These are phyloP conservation scores for Pulveroboletus sp. DNA, from an alignment of 768 basidiomycete genomes.

Conservation along the genomic window DNA sequence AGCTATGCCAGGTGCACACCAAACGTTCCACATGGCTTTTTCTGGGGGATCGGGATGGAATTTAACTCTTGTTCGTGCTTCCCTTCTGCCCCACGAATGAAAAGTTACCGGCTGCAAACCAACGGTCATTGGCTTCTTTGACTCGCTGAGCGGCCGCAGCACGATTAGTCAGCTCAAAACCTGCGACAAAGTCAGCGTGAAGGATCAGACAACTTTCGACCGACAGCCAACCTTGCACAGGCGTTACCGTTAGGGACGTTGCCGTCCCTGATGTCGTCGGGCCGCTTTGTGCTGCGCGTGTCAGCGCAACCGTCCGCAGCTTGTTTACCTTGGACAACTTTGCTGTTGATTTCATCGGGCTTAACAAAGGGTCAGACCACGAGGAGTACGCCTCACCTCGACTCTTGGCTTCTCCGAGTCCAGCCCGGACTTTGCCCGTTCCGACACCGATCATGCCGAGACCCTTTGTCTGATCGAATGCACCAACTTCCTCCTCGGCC, in stretches of 20 bases:
- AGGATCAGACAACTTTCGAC: neutral
- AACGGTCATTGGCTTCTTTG: slow-evolving; percentile 93
- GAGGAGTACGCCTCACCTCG: slow-evolving; percentile 55
- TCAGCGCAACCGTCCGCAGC: slow-evolving; percentile 79
- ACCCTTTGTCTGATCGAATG: slow-evolving; percentile 96
- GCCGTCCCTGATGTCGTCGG: slow-evolving; percentile 70
- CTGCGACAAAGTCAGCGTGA: slow-evolving; percentile 29
- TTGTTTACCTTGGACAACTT: slow-evolving; percentile 96
- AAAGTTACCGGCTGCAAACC: slow-evolving; percentile 88
- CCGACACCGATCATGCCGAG: slow-evolving; percentile 92
- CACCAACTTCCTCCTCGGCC: slow-evolving; percentile 92
- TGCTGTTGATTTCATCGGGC: slow-evolving; percentile 43
- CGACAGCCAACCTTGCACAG: slow-evolving; percentile 72
- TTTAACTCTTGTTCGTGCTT: slow-evolving; percentile 19
- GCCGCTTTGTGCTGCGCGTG: slow-evolving; percentile 61
- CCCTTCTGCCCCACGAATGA: slow-evolving; percentile 68
- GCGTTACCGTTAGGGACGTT: slow-evolving; percentile 90
- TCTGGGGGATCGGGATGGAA: neutral
- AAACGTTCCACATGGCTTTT: neutral
- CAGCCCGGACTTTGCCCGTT: slow-evolving; percentile 86
- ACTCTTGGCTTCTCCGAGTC: slow-evolving; percentile 83
- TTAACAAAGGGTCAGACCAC: neutral
- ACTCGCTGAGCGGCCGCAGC: slow-evolving; percentile 80
- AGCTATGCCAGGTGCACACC: neutral
- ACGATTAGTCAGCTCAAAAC: slow-evolving; percentile 93